Base-by-base conservation (phyloP, 495 filamentous ascomycete genomes). In the Podospora conica region DNA sequence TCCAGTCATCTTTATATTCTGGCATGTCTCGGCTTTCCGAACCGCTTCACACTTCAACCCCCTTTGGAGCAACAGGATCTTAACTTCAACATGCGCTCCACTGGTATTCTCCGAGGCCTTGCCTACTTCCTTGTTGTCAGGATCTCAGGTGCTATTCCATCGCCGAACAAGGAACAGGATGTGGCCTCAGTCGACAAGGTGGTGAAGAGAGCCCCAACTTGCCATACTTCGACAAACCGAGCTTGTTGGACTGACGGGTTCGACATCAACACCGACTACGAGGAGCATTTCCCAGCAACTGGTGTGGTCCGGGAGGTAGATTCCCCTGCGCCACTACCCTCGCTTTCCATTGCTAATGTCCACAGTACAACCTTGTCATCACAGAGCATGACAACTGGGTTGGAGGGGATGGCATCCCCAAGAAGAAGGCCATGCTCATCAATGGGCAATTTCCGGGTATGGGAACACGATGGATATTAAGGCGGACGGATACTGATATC, bases 381-480 rank as follows among this genome's bases (percentile, higher is more conserved):
- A 64, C 63, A 18, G 63, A 64, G 28, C 63, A 64, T 15, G 63
- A 64, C 53, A 57, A 64, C 21, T 64, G 63, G 63, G 55, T 64
- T 31, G 54, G 63, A 1, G 63, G 63, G 3, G 63, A 64, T 53
- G 63, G 63, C 10, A 21, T 64, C n/a, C 22, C 22, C 4, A 64
- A 64, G 53, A 64, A 64, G 21, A 64, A 64, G 29, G 63, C 63
- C 10, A 64, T 64, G 63, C 29, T 64, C 7, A 53, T 64, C 63
- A 64, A 64, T 21, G 63, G 63, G 1, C 27, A 58, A 40, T 64
- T 64, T 21, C 63, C 63, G 3, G 63, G 63, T 24, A n/a, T 8
- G 5, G 0, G 8, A 48, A 6, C 40, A 6, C 18, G 7, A 2
- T n/a, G 40, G 40, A 48, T 7, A 2, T 48, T 18, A 8, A 18